Base-by-base conservation (phyloP, 2,329 filamentous ascomycete species). In the Aspergillus tamarii region DNA sequence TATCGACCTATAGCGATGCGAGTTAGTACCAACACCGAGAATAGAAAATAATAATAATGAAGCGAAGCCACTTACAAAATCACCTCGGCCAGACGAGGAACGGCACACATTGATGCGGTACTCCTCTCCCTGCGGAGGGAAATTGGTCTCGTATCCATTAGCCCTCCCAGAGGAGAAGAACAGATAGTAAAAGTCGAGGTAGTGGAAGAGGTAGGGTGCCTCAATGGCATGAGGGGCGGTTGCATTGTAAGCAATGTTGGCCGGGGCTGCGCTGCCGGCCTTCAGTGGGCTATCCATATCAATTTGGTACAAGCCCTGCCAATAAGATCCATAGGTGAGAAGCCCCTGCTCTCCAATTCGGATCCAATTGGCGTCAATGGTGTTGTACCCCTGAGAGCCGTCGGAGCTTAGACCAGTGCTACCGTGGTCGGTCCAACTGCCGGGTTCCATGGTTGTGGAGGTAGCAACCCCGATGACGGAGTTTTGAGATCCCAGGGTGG, bases 281-380 rank as follows among this genome's bases (percentile, higher is more conserved):
- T 77, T 74, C 5, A 75, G 64, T 11, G 72, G 67, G 53, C 69
- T 60, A 19, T 66, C 64, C 66, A 91, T 82, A 48, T 79, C 71
- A 1, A 87, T 85, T 72, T 87, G 85, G 80, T 85, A 89, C 62
- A 91, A 82, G 70, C 88, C 85, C 11, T 80, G 75, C 88, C 89
- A 92, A 83, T 90, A 92, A n/a, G 86, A 89, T 55, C 89, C 90
- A 64, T 90, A 92, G 65, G 82, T 86, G 67, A 89, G 76, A 63
- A 83, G 81, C 67, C 83, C 82, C 11, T 67, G 72, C 46, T 66
- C 71, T 59, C 75, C 77, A 12, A 78, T 80, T 32, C 76, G 70
- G 65, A 87, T 75, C 43, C 88, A 77, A 68, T 85, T 86, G 11
- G 82, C 77, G 70, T 89, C 90, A 69, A 92, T 88, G 58, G 85